A percentile compares a stretch with the other conserved stretches of the same genome.
phyloP scores from a whole-genome alignment of 805 yeast species.

The Hanseniaspora lachancei region DNA sequence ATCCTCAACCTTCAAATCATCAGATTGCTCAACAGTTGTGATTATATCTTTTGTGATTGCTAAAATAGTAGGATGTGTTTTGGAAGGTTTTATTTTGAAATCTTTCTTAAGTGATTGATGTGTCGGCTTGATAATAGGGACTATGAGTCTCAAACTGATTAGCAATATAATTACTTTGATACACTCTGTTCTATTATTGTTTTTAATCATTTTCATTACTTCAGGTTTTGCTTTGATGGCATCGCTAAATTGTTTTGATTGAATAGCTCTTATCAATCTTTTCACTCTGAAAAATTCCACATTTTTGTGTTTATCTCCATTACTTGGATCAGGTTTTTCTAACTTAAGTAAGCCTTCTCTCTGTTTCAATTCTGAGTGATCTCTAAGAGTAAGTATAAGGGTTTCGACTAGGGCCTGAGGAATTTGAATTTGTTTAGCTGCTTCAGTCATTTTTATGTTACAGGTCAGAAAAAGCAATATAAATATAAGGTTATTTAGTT shows the following conservation, averaged over 20 bases:
- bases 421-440: slow-evolving; percentile 13
- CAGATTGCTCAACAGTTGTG: background rate
- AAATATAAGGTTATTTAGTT: too few species aligned
- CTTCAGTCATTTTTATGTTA: slow-evolving; percentile 4
- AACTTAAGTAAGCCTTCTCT: slow-evolving; percentile 61
- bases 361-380: slow-evolving; percentile 55
- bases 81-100: slow-evolving; percentile 50
- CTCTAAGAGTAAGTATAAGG: slow-evolving; percentile 59
- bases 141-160: slow-evolving; percentile 39
- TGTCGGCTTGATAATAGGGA: slow-evolving; percentile 64
- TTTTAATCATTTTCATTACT: slow-evolving; percentile 36
- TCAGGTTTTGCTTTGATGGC: slow-evolving; percentile 37
- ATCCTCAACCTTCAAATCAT: slow-evolving; percentile 1
- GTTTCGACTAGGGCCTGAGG: slow-evolving; percentile 46
- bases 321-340: background rate
- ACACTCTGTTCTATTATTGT: slow-evolving; percentile 29
- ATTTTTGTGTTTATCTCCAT: slow-evolving; percentile 1
- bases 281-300: slow-evolving; percentile 81
- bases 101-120: slow-evolving; percentile 47
- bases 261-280: slow-evolving; percentile 66
- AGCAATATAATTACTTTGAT: slow-evolving; percentile 34
- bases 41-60: slow-evolving; percentile 21
- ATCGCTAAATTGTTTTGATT: slow-evolving; percentile 54
- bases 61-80: slow-evolving; percentile 36
- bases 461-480: too few species aligned